Evolutionary conservation across 2,329 filamentous ascomycete genomes (phyloP), one percentile per base, ranked within the genome.

Genomic region (Cercospora sojina): DNA sequence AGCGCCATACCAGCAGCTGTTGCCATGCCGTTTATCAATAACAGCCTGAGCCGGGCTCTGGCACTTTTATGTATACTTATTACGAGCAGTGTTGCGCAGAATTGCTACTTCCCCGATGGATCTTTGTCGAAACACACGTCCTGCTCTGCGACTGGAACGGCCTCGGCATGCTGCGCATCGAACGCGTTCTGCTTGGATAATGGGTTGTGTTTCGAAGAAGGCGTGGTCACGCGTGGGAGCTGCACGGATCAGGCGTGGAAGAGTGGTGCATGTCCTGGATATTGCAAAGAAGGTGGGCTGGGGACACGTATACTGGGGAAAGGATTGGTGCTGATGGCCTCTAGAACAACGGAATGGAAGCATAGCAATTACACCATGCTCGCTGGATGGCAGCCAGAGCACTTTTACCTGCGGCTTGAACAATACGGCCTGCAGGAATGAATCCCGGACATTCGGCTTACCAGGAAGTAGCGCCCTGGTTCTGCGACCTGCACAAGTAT

Each of bases 171-270:
- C 62, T 78, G 76, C 60, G 67, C 66, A 9, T 63, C 71, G 18
- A 66, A 70, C 49, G 68, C 74, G 6, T 75, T 74, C 58, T 77
- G 76, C 60, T 51, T 77, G 70, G 73, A 74, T 23, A 74, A 74
- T 63, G 75, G 76, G 16, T 64, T 77, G 12, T 78, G 75, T 61
- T 77, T 74, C 59, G 70, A 70, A 12, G 69, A 67, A 20, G 74
- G 75, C 12, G 67, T 78, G 12, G 68, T 76, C 47, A 74, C 66
- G 20, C 67, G 75, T 63, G 69, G 68, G 23, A 76, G 73, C 47
- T 77, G 76, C 64, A 77, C 75, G 18, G 76, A 77, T 55, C 68
- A 74, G 61, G 71, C 69, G 10, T 78, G 76, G 76, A 64, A 64
- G 8, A 74, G 71, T 25, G 60, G 68, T 43, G 69, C 71, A 31